A percentile compares a stretch with the other conserved stretches of the same genome.
Evolutionary conservation across 768 basidiomycete species (phyloP).

Genomic region (Suillus fuscotomentosus): DNA sequence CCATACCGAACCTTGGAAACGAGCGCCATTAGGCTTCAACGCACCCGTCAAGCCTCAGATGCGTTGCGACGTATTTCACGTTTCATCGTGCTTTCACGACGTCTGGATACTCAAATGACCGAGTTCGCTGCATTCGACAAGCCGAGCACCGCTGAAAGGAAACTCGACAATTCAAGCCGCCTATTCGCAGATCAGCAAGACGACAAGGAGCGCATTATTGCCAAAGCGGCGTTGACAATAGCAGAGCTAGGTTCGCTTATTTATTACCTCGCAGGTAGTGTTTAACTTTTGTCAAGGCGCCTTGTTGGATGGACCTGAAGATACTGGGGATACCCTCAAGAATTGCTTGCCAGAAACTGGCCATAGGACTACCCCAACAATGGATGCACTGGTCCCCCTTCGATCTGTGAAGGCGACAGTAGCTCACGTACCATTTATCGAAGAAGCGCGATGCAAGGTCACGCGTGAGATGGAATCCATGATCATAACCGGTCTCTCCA

Average conservation of each 20-base stretch:
- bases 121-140: slow-evolving; percentile 45
- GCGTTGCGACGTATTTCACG: slow-evolving; percentile 80
- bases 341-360: slow-evolving; percentile 1
- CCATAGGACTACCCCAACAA: slow-evolving; percentile 15
- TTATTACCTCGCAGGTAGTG: background rate
- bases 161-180: background rate
- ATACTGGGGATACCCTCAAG: background rate
- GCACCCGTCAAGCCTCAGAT: slow-evolving; percentile 81
- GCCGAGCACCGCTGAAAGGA: background rate
- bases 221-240: slow-evolving; percentile 92
- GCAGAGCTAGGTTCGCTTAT: slow-evolving; percentile 76
- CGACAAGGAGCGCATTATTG: slow-evolving; percentile 82
- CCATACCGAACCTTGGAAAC: slow-evolving; percentile 77
- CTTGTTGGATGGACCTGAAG: slow-evolving; percentile 46
- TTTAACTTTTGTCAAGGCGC: slow-evolving; percentile 35
- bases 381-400: slow-evolving; percentile 48
- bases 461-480: slow-evolving; percentile 89
- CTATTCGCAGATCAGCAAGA: slow-evolving; percentile 50
- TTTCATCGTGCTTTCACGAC: slow-evolving; percentile 78
- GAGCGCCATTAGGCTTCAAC: slow-evolving; percentile 71
- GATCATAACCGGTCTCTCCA: slow-evolving; percentile 76
- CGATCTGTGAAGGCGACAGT: slow-evolving; percentile 73
- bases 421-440: slow-evolving; percentile 67
- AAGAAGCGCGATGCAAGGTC: slow-evolving; percentile 66
- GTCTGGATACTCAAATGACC: slow-evolving; percentile 83